Conservation (phyloP, 139 green algal genomes). For the Asterochloris erici region DNA sequence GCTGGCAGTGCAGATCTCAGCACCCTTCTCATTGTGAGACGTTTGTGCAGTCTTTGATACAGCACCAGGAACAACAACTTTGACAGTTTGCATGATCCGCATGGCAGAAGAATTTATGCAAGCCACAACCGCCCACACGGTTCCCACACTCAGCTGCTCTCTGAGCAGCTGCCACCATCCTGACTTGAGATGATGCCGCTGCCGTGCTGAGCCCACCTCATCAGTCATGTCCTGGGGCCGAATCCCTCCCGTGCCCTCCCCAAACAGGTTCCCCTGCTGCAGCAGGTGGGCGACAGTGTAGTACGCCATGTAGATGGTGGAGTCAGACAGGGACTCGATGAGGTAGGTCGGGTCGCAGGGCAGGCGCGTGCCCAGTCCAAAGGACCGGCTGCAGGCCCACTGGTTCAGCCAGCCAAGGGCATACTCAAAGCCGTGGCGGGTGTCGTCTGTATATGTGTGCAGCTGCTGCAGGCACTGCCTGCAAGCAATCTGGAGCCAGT, state of each 20-base stretch:
- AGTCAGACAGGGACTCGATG: constrained; percentile 97
- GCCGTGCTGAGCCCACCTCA: constrained; percentile 14
- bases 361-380: constrained; percentile 93
- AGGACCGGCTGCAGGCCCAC: constrained; percentile 95
- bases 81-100: background rate
- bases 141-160: background rate
- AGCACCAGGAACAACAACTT: too few relatives aligned
- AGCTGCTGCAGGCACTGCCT: constrained; percentile 41
- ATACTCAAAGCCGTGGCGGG: constrained; percentile 67
- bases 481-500: too few relatives aligned
- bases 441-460: constrained; percentile 68
- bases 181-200: background rate
- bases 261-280: constrained; percentile 90
- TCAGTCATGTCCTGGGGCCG: constrained; percentile 69
- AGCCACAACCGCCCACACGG: background rate
- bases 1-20: too few relatives aligned
- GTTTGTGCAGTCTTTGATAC: too few relatives aligned
- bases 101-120: background rate
- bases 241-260: constrained; percentile 29
- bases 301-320: constrained; percentile 99
- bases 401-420: constrained; percentile 93
- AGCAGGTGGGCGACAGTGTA: constrained; percentile 77
- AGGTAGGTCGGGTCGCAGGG: constrained; percentile 96
- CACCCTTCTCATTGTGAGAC: too few relatives aligned
- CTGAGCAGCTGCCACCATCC: background rate